Base-by-base conservation (phyloP, 2,329 filamentous ascomycete species). In the Hypoxylon sp. region DNA sequence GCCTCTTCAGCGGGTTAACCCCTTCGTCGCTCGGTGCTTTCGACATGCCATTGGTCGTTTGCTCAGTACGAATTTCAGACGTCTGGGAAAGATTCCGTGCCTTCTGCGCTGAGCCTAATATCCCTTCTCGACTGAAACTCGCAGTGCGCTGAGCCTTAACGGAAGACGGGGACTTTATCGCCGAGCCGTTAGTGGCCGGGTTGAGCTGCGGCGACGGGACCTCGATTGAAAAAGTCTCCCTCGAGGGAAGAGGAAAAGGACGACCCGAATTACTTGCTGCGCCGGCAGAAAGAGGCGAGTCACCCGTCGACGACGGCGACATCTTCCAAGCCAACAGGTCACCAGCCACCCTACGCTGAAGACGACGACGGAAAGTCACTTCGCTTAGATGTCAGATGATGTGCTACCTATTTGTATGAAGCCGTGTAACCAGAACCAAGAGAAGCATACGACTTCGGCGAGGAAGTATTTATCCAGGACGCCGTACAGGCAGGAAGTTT, bases 21-120 rank as follows among this genome's bases (percentile, higher is more conserved):
- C 84, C 84, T 74, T 90, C 86, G 71, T 89, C 85, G 74, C 82
- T 84, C 48, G 77, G 77, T 48, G 76, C 77, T 73, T 84, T 86
- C 73, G 84, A 81, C 66, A 82, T 79, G 39, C 82, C 84, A 75
- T 84, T 84, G 70, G 78, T 75, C 50, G 80, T 72, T 59, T 78
- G 76, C 11, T 86, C 84, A 48, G 78, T 75, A 37, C 80, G 80
- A 63, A 84, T 81, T 13, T 86, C 86, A 35, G 84, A 85, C 1
- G 86, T 84, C 74, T 88, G 86, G 24, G 86, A 87, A 59, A 87
- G 77, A 73, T 88, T 86, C 26, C 86, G 80, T 50, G 84, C 81
- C 73, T 87, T 88, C 71, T 86, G 84, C 35, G 85, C 83, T 26
- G 85, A 83, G 39, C 83, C 83, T 14, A 88, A 76, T 70, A 88